Percentiles rank a stretch among this genome's conserved stretches.
phyloP scores from a whole-genome alignment of 1,139 yeast genomes.

The Candida neerlandica region DNA sequence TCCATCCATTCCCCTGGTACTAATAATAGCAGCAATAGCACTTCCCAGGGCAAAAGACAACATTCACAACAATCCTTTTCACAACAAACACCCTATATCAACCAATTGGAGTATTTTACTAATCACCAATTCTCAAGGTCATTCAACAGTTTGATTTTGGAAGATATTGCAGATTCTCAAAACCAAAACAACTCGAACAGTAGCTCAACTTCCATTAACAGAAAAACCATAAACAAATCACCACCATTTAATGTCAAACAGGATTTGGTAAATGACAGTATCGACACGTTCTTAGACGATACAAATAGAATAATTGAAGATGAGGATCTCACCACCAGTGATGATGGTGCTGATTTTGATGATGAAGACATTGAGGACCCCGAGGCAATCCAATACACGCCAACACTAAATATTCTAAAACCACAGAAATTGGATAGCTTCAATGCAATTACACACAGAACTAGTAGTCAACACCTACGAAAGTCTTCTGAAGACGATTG shows the following conservation, averaged over 20 bases:
- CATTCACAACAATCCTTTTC: conserved; percentile 5
- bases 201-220: neutral
- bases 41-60: conserved; percentile 1
- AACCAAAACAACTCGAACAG: neutral
- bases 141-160: conserved; percentile 48
- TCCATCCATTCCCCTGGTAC: conserved; percentile 6
- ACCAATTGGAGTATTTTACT: conserved; percentile 39
- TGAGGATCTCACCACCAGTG: conserved; percentile 12
- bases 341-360: conserved; percentile 23
- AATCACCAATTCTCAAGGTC: conserved; percentile 47
- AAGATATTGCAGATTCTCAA: conserved; percentile 24
- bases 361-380: conserved; percentile 11
- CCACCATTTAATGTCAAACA: conserved; percentile 49
- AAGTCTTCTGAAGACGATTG: conserved; percentile 12
- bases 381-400: conserved; percentile 8
- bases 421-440: conserved; percentile 1
- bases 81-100: conserved; percentile 15
- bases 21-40: conserved; percentile 5
- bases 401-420: conserved; percentile 5
- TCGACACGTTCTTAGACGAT: conserved; percentile 25
- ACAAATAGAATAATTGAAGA: conserved; percentile 16
- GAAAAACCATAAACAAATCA: conserved; percentile 36
- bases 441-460: conserved; percentile 1
- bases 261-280: conserved; percentile 29
- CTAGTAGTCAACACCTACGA: conserved; percentile 16